These are phyloP conservation scores for Vachellia pachyceras DNA, from an alignment of 306 rosid genomes.

Conservation along the genomic window DNA sequence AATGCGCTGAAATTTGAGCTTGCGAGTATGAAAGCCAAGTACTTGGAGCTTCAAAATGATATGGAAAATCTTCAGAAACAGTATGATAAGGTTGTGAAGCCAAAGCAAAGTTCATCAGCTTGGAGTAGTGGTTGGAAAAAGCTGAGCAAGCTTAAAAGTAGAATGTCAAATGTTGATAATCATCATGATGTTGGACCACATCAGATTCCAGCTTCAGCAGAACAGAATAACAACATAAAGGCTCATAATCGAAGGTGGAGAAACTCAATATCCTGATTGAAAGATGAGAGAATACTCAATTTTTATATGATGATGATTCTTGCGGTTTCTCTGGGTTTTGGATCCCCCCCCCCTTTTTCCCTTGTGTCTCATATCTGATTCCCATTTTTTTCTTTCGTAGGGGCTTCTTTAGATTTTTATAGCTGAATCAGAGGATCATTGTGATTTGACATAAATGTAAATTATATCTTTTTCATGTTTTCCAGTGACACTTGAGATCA, in stretches of 20 bases:
- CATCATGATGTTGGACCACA: constrained; percentile 58
- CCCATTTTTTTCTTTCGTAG: background rate
- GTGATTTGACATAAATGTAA: constrained; percentile 20
- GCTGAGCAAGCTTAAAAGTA: constrained; percentile 73
- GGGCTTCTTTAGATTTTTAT: background rate
- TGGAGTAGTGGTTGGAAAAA: constrained; percentile 98
- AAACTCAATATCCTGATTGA: constrained; percentile 81
- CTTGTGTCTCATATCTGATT: too few relatives aligned
- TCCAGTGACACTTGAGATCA: constrained; percentile 20
- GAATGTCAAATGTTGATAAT: constrained; percentile 60
- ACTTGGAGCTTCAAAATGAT: constrained; percentile 83
- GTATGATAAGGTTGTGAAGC: constrained; percentile 81
- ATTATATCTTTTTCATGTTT: constrained; percentile 31
- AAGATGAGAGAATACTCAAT: too few relatives aligned
- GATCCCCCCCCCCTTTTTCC: too few relatives aligned
- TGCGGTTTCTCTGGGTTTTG: constrained; percentile 36
- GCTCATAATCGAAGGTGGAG: constrained; percentile 75
- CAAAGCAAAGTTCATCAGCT: constrained; percentile 69
- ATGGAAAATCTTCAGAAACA: constrained; percentile 89
- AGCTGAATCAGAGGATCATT: background rate
- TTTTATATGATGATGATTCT: constrained; percentile 10
- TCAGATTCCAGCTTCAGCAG: constrained; percentile 55
- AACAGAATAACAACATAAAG: constrained; percentile 48
- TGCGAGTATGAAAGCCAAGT: constrained; percentile 82
- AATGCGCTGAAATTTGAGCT: constrained; percentile 92